phyloP scores from a whole-genome alignment of 1,284 basidiomycete species.

The Pseudomicrostroma phylloplanum region DNA sequence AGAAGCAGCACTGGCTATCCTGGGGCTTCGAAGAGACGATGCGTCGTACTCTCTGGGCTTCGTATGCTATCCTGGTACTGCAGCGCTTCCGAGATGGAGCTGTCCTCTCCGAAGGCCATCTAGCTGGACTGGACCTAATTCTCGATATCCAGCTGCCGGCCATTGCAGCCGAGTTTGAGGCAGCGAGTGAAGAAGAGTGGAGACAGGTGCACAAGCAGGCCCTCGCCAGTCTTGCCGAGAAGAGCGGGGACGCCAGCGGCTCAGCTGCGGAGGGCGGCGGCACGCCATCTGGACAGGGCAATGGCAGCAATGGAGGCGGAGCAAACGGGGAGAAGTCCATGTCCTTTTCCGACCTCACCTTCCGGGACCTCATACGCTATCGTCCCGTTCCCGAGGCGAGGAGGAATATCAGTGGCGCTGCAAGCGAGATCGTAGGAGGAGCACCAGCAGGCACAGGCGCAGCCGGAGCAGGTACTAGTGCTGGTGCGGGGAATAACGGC shows the following conservation, averaged over 20 bases:
- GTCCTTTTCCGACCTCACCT: not conserved
- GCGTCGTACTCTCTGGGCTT: conserved; percentile 34
- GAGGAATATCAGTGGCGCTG: no score
- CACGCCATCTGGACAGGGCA: not conserved
- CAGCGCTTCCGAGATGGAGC: conserved; percentile 37
- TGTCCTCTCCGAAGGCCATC: conserved; percentile 17
- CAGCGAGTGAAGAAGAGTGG: conserved; percentile 31
- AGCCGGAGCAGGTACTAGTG: not conserved
- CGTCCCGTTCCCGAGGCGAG: not conserved
- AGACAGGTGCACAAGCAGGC: conserved; percentile 2
- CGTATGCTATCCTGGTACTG: conserved; percentile 36
- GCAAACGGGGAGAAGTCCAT: not conserved
- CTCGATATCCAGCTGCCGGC: conserved; percentile 35
- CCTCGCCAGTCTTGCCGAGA: not conserved
- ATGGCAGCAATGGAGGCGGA: no score
- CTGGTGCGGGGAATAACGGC: not conserved
- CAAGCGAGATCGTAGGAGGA: no score
- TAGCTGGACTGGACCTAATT: conserved; percentile 30
- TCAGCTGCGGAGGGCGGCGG: not conserved
- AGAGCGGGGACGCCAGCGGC: not conserved
- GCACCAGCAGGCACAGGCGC: no score
- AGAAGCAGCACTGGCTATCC: conserved; percentile 19
- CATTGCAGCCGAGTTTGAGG: conserved; percentile 36
- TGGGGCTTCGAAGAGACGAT: conserved; percentile 34
- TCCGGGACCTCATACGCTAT: conserved; percentile 1